Percentiles rank a stretch among this genome's conserved stretches.
Evolutionary conservation across 1,284 basidiomycete species (phyloP).

Genomic region (Trichosporon inkin): DNA sequence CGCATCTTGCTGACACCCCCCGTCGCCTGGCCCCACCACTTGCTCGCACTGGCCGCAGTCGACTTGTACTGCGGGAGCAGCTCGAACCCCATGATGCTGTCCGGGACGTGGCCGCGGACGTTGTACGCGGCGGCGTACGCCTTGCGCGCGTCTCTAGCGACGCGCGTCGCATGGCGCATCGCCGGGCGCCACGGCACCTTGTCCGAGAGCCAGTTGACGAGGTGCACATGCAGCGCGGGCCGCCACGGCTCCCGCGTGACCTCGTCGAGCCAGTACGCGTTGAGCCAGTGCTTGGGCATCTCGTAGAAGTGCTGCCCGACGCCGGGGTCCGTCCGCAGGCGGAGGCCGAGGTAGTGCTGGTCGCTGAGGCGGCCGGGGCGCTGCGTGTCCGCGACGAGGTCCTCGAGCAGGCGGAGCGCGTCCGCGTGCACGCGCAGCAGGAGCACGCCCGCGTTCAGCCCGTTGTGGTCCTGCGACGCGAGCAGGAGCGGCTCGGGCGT

Average conservation of each 20-base stretch:
- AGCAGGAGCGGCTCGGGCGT: conserved; percentile 15
- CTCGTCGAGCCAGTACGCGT: conserved; percentile 17
- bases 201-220: conserved; percentile 13
- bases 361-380: background rate
- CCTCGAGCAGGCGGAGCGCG: conserved; percentile 8
- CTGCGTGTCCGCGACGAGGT: conserved; percentile 1
- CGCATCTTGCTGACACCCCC: conserved; percentile 5
- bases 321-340: conserved; percentile 6
- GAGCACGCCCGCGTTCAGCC: conserved; percentile 22
- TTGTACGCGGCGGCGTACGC: background rate
- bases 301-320: conserved; percentile 12
- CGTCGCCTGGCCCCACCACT: background rate
- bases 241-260: conserved; percentile 1
- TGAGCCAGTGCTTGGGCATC: conserved; percentile 22
- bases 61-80: background rate
- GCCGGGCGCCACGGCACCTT: conserved; percentile 11
- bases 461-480: conserved; percentile 23
- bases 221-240: conserved; percentile 15
- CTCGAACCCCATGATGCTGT: background rate
- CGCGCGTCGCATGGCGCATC: background rate
- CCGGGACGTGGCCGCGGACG: background rate
- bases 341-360: conserved; percentile 8
- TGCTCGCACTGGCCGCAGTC: background rate
- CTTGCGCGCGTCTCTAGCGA: background rate
- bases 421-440: conserved; percentile 12